These are phyloP conservation scores for Aspergillus bombycis DNA, from an alignment of 2,329 filamentous ascomycete genomes.

Conservation along the genomic window DNA sequence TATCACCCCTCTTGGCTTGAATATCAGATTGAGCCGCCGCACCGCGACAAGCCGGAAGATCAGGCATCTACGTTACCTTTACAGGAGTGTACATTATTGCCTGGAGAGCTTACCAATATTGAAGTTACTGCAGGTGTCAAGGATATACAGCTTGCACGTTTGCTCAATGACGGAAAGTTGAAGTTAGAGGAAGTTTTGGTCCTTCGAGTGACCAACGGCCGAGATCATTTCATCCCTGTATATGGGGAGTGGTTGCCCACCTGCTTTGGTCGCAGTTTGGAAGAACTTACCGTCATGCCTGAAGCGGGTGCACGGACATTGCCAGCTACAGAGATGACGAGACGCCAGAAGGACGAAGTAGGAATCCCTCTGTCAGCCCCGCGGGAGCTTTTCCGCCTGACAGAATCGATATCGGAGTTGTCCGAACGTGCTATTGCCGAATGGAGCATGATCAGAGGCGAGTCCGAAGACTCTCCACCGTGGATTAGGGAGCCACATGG, in stretches of 20 bases:
- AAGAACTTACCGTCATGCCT: constrained; percentile 83
- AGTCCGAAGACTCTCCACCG: constrained; percentile 40
- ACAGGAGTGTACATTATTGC: constrained; percentile 69
- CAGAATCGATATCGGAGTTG: constrained; percentile 71
- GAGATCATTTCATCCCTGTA: constrained; percentile 89
- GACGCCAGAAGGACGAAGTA: constrained; percentile 38
- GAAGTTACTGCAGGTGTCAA: constrained; percentile 70
- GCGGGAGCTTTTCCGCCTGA: constrained; percentile 85
- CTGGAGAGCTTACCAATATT: constrained; percentile 78
- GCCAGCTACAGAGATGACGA: constrained; percentile 28
- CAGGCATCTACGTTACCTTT: constrained; percentile 30
- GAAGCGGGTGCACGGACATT: constrained; percentile 76
- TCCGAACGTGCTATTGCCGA: constrained; percentile 63
- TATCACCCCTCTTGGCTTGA: constrained; percentile 68
- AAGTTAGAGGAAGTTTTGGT: constrained; percentile 85
- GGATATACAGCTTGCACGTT: constrained; percentile 64
- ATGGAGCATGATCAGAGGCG: constrained; percentile 61
- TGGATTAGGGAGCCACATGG: constrained; percentile 55
- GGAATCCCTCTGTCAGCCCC: constrained; percentile 74
- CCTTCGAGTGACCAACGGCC: constrained; percentile 77
- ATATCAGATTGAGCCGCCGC: constrained; percentile 63
- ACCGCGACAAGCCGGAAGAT: constrained; percentile 39
- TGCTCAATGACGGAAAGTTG: constrained; percentile 69
- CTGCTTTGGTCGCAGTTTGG: constrained; percentile 81
- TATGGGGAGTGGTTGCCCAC: constrained; percentile 78